These are phyloP conservation scores for Sporothrix inflata DNA, from an alignment of 2,329 filamentous ascomycete species.

Conservation along the genomic window DNA sequence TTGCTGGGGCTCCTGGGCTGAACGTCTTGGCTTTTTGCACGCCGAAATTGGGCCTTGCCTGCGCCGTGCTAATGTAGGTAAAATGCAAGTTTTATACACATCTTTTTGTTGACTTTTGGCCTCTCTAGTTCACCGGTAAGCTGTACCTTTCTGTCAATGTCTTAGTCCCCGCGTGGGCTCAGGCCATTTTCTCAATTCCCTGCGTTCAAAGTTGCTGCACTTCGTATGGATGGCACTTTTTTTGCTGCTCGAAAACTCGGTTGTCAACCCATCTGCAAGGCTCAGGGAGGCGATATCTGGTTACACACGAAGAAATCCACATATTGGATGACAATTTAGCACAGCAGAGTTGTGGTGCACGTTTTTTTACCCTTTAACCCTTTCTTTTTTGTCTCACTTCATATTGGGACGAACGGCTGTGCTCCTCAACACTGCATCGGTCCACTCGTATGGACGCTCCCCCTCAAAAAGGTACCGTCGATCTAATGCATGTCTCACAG, in stretches of 20 bases:
- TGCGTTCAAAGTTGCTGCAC: neutral
- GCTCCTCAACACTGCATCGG: conserved; percentile 7
- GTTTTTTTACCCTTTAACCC: neutral
- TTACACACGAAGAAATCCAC: neutral
- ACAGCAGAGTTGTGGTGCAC: neutral
- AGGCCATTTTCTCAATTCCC: neutral
- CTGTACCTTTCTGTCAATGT: neutral
- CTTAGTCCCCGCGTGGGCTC: neutral
- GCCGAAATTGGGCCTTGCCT: neutral
- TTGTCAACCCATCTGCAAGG: neutral
- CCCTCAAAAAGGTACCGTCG: conserved; percentile 10
- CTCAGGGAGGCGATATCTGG: conserved; percentile 3
- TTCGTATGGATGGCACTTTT: neutral
- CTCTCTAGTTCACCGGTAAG: neutral
- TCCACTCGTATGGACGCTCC: neutral
- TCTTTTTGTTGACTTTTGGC: neutral
- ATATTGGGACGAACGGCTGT: conserved; percentile 7
- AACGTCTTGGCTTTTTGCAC: neutral
- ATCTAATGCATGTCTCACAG: conserved; percentile 11
- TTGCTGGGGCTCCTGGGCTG: neutral
- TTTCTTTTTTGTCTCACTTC: conserved; percentile 6
- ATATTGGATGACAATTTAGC: neutral
- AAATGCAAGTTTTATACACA: neutral
- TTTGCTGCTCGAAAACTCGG: neutral
- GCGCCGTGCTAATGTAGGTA: neutral